Conservation (phyloP, 768 basidiomycete species). For the Phylloporus sp. region DNA sequence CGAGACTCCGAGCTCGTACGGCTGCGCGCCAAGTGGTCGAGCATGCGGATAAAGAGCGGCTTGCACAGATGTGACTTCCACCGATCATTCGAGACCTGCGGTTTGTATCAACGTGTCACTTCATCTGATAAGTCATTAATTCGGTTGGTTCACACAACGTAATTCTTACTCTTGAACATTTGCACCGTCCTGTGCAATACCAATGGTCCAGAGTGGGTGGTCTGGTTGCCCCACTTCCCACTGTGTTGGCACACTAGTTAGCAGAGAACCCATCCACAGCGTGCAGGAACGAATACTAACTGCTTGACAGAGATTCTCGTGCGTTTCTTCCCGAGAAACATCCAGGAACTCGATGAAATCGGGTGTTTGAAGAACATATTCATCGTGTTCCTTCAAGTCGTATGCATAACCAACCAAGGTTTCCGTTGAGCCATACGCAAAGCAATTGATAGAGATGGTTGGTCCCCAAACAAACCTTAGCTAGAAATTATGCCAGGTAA, state of each 20-base stretch:
- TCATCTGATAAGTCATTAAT: no score
- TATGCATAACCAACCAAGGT: background rate
- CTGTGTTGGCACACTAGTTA: constrained; percentile 2
- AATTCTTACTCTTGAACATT: no score
- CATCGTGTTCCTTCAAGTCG: constrained; percentile 2
- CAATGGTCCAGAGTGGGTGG: no score
- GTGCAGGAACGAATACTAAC: constrained; percentile 4
- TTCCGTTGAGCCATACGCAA: constrained; percentile 15
- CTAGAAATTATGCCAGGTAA: background rate
- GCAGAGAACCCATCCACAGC: background rate
- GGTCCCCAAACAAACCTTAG: constrained; percentile 13
- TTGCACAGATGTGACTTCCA: no score
- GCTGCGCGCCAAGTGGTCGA: no score
- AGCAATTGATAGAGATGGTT: background rate
- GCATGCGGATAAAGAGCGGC: no score
- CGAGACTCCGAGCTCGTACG: no score
- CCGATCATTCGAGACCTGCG: no score
- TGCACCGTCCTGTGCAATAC: no score
- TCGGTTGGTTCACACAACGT: no score
- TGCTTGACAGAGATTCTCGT: constrained; percentile 13
- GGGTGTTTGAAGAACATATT: constrained; percentile 1
- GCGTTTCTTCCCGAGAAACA: constrained; percentile 5
- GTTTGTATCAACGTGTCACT: no score
- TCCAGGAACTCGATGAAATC: constrained; percentile 21
- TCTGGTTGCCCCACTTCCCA: no score